Evolutionary conservation across 2,329 filamentous ascomycete species (phyloP).

Genomic region (Beauveria sp.): DNA sequence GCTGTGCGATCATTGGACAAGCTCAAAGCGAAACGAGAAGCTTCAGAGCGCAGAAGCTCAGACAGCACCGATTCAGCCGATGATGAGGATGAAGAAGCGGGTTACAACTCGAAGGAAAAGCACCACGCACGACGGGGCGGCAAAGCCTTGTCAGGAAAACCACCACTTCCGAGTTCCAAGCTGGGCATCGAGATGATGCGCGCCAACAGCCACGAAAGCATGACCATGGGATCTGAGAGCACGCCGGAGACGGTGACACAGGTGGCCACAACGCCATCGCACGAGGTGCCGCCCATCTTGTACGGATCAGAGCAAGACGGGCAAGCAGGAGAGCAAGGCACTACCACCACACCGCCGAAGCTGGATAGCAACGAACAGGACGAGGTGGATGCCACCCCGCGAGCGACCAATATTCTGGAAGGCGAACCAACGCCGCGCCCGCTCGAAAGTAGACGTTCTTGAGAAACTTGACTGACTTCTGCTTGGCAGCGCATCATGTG

Average conservation of each 20-base stretch:
- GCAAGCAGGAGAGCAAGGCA: conserved; percentile 11
- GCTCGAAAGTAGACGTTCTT: conserved; percentile 13
- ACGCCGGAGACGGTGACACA: conserved; percentile 45
- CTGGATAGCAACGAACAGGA: neutral
- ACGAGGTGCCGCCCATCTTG: conserved; percentile 29
- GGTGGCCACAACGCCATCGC: conserved; percentile 40
- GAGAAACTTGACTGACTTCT: too few species aligned
- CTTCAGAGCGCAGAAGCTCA: conserved; percentile 27
- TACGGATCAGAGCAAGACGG: conserved; percentile 14
- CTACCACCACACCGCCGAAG: conserved; percentile 3
- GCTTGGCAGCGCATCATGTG: neutral
- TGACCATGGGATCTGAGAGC: conserved; percentile 45
- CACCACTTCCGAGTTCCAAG: conserved; percentile 69
- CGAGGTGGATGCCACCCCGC: conserved; percentile 38
- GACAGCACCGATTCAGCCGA: conserved; percentile 83
- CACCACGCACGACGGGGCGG: conserved; percentile 38
- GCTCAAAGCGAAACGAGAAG: conserved; percentile 55
- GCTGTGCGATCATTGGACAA: conserved; percentile 61
- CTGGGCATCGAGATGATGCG: conserved; percentile 97
- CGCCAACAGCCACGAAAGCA: conserved; percentile 86
- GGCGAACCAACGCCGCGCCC: conserved; percentile 33
- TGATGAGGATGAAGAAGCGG: conserved; percentile 80
- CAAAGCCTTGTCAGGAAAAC: conserved; percentile 35
- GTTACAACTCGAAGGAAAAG: conserved; percentile 24
- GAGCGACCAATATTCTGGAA: conserved; percentile 21